phyloP scores from a whole-genome alignment of 257 asterid genomes.

The Solanum pimpinellifolium region DNA sequence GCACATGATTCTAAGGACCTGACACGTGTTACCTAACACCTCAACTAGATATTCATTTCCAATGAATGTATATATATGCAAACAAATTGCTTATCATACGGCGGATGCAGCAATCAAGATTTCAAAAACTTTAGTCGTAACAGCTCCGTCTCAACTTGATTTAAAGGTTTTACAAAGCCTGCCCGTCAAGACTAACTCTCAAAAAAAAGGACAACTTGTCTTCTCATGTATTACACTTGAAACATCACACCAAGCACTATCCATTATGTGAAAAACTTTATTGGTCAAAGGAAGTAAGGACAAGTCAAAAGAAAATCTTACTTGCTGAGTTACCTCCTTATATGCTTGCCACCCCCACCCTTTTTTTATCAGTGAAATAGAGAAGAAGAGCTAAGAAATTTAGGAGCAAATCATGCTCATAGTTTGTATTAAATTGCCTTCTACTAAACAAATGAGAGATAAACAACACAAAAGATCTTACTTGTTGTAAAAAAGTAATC shows the following conservation, averaged over 20 bases:
- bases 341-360: background rate
- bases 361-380: background rate
- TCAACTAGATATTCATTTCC: background rate
- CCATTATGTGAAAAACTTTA: background rate
- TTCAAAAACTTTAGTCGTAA: background rate
- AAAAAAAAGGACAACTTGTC: background rate
- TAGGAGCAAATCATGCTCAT: background rate
- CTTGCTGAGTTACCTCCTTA: background rate
- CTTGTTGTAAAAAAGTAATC: conserved; percentile 81
- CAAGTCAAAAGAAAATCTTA: background rate
- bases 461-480: conserved; percentile 11
- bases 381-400: background rate
- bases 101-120: background rate
- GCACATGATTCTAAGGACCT: background rate
- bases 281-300: background rate
- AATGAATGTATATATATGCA: background rate
- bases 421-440: background rate
- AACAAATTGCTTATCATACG: background rate
- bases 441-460: background rate
- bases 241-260: background rate
- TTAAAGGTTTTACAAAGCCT: background rate
- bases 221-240: background rate
- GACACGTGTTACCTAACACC: background rate
- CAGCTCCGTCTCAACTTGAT: background rate
- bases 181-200: background rate